phyloP scores from a whole-genome alignment of 2,329 filamentous ascomycete species.

The Hypoxylon sp. region DNA sequence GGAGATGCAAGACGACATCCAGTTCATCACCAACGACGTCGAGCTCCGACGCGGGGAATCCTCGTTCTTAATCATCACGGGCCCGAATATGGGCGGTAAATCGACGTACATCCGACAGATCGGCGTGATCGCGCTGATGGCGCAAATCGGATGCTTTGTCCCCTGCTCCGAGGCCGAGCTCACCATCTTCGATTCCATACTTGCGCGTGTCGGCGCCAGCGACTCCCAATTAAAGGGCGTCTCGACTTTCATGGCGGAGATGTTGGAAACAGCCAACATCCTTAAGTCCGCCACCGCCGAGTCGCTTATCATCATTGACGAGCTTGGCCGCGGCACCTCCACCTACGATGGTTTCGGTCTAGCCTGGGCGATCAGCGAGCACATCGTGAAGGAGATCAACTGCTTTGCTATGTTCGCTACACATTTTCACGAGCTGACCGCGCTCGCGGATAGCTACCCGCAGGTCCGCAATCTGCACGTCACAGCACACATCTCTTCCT shows the following conservation, averaged over 20 bases:
- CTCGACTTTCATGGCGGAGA: conserved; percentile 99
- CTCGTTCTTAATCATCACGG: conserved; percentile 96
- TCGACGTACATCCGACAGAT: conserved; percentile 98
- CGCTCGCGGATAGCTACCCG: conserved; percentile 86
- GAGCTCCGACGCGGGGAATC: conserved; percentile 82
- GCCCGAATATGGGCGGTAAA: conserved; percentile 99
- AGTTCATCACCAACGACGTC: conserved; percentile 98
- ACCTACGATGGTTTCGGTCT: conserved; percentile 99
- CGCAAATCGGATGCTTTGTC: conserved; percentile 96
- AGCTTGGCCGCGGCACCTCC: conserved; percentile 94
- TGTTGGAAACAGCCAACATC: conserved; percentile 98
- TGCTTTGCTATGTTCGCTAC: conserved; percentile 97
- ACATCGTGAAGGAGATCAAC: conserved; percentile 95
- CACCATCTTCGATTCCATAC: conserved; percentile 96
- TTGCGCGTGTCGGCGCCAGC: conserved; percentile 94
- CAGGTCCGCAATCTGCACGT: conserved; percentile 96
- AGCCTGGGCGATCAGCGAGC: conserved; percentile 99
- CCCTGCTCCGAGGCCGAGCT: conserved; percentile 91
- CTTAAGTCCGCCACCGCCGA: conserved; percentile 96
- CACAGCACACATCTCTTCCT: conserved; percentile 86
- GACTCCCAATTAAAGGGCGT: conserved; percentile 98
- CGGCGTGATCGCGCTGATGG: conserved; percentile 96
- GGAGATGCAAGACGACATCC: conserved; percentile 98
- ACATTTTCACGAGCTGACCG: conserved; percentile 97
- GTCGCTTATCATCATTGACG: conserved; percentile 98